A percentile compares a stretch with the other conserved stretches of the same genome.
These are phyloP conservation scores for Coemansia sp. DNA, from an alignment of 192 early-diverging fungal genomes.

Conservation along the genomic window DNA sequence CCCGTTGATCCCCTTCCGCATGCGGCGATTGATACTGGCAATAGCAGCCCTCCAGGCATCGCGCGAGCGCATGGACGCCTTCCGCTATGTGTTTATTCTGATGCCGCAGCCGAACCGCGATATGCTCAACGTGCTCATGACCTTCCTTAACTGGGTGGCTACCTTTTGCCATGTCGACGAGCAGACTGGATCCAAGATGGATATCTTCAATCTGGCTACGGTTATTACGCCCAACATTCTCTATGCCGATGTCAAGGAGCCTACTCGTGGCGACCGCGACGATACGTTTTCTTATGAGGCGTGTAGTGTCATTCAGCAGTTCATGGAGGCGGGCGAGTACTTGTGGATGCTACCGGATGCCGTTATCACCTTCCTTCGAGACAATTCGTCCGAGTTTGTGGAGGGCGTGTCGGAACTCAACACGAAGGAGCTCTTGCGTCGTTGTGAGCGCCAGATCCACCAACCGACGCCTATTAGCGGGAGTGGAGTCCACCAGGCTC, in stretches of 20 bases:
- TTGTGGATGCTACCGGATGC: slow-evolving; percentile 67
- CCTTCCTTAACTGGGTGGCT: slow-evolving; percentile 89
- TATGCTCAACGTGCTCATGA: slow-evolving; percentile 87
- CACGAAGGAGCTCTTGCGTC: slow-evolving; percentile 55
- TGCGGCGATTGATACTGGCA: slow-evolving; percentile 84
- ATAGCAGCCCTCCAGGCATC: slow-evolving; percentile 70
- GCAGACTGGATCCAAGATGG: slow-evolving; percentile 90
- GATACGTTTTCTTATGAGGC: slow-evolving; percentile 67
- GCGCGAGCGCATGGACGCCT: slow-evolving; percentile 63
- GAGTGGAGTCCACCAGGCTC: slow-evolving; percentile 7
- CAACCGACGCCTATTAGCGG: slow-evolving; percentile 11
- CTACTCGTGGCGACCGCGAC: slow-evolving; percentile 75
- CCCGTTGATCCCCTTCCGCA: slow-evolving; percentile 88
- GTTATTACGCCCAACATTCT: slow-evolving; percentile 95
- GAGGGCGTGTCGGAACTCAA: slow-evolving; percentile 51
- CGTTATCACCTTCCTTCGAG: slow-evolving; percentile 43
- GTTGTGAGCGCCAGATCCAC: slow-evolving; percentile 48
- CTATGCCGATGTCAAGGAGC: slow-evolving; percentile 83
- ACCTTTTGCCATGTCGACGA: slow-evolving; percentile 70
- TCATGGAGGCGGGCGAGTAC: slow-evolving; percentile 67
- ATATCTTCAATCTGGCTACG: slow-evolving; percentile 87
- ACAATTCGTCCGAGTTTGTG: slow-evolving; percentile 48
- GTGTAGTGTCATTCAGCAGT: slow-evolving; percentile 69
- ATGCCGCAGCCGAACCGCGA: slow-evolving; percentile 92
- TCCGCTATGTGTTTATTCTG: slow-evolving; percentile 84